Evolutionary conservation across 257 asterid species (phyloP).

Genomic region (Coffea eugenioides): DNA sequence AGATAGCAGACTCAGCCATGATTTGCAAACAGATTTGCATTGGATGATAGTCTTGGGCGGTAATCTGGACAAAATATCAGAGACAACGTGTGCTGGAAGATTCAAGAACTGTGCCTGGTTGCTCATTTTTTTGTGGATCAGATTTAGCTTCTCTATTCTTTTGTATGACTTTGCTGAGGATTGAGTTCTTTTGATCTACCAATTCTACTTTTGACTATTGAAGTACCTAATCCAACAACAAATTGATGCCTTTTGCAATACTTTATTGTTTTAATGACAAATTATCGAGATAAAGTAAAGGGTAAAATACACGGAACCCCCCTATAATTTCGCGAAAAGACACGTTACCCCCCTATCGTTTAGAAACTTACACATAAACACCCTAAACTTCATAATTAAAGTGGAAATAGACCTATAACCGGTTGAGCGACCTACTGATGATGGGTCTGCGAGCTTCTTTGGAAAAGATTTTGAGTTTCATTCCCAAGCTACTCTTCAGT

Average conservation of each 20-base stretch:
- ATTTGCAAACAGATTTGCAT: conserved; percentile 15
- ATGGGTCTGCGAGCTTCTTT: too few species aligned
- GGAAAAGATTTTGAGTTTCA: too few species aligned
- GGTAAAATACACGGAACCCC: too few species aligned
- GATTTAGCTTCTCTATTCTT: not conserved
- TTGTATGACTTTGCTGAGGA: not conserved
- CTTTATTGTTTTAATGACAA: too few species aligned
- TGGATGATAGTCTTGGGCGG: conserved; percentile 11
- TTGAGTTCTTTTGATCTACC: not conserved
- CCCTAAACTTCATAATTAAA: too few species aligned
- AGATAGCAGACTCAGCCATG: conserved; percentile 16
- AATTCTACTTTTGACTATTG: not conserved
- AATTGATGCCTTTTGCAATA: not conserved
- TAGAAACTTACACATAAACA: too few species aligned
- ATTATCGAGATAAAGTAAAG: too few species aligned
- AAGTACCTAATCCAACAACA: not conserved
- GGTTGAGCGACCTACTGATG: too few species aligned
- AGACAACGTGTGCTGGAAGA: conserved; percentile 30
- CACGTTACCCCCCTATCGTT: too few species aligned
- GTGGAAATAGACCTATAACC: too few species aligned
- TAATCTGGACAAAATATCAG: conserved; percentile 16
- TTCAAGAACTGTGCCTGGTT: conserved; percentile 1
- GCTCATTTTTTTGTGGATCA: conserved; percentile 6
- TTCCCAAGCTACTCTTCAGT: too few species aligned
- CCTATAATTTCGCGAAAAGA: too few species aligned